Conservation (phyloP, 306 rosid species). For the Cucurbita pepo region DNA sequence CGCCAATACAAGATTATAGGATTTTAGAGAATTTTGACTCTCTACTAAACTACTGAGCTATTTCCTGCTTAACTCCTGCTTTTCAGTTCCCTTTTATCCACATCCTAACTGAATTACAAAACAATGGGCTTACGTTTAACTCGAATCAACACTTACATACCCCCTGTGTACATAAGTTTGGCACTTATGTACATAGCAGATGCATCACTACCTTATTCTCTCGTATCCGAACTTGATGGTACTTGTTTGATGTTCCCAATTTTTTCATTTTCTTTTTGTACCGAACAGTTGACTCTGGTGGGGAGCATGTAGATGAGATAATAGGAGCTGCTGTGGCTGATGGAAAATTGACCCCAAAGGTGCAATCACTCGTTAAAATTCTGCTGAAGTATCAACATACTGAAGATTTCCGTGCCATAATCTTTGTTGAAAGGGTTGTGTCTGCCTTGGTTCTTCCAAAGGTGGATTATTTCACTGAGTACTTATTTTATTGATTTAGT, state of each 20-base stretch:
- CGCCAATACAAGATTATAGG: no score
- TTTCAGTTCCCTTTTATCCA: background rate
- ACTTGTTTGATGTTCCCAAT: background rate
- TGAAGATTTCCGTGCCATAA: slow-evolving; percentile 92
- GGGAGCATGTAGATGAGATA: slow-evolving; percentile 92
- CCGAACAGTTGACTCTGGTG: slow-evolving; percentile 70
- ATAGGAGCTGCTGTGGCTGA: slow-evolving; percentile 99
- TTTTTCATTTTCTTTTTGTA: slow-evolving; percentile 3
- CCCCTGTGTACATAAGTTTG: background rate
- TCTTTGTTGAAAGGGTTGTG: slow-evolving; percentile 97
- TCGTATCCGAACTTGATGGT: background rate
- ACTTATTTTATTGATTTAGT: slow-evolving; percentile 12
- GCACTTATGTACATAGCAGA: background rate
- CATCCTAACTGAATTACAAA: background rate
- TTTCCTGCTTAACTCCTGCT: background rate
- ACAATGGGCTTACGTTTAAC: background rate
- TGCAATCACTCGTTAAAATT: slow-evolving; percentile 81
- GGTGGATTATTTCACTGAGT: slow-evolving; percentile 28
- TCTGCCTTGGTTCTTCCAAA: slow-evolving; percentile 97
- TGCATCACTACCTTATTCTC: background rate
- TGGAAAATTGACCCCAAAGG: slow-evolving; percentile 98
- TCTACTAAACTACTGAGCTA: no score
- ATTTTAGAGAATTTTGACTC: no score
- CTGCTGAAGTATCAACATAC: slow-evolving; percentile 88
- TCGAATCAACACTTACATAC: background rate